These are phyloP conservation scores for Torulaspora maleeae DNA, from an alignment of 805 yeast genomes.

Conservation along the genomic window DNA sequence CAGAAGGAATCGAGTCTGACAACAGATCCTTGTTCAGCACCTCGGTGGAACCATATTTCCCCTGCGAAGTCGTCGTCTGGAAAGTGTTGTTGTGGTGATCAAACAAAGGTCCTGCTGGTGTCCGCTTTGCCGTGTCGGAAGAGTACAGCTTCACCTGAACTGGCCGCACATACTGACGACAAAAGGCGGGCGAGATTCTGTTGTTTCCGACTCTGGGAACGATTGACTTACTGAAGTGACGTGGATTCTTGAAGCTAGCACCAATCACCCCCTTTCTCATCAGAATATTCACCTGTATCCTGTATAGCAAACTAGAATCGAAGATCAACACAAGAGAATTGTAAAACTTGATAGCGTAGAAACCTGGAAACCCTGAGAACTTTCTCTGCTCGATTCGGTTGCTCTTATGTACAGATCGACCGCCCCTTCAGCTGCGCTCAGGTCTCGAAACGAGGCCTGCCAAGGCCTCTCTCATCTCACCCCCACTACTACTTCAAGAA, in stretches of 20 bases:
- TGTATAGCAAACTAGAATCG: not conserved
- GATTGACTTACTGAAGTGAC: slow-evolving; percentile 4
- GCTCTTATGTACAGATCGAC: not conserved
- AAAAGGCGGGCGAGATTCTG: slow-evolving; percentile 3
- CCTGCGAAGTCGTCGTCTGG: slow-evolving; percentile 23
- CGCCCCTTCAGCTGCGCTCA: not conserved
- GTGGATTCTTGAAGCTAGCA: slow-evolving; percentile 1
- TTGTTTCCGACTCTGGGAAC: slow-evolving; percentile 2
- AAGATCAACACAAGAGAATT: not conserved
- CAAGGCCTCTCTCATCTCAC: too few species aligned
- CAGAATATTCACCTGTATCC: slow-evolving; percentile 4
- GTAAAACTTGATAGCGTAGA: not conserved
- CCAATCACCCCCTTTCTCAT: slow-evolving; percentile 8
- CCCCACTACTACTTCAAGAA: too few species aligned
- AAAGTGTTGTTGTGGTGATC: slow-evolving; percentile 28
- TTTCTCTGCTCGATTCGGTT: too few species aligned
- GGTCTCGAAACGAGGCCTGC: slow-evolving; percentile 2
- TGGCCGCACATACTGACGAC: slow-evolving; percentile 11
- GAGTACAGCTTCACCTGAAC: slow-evolving; percentile 15
- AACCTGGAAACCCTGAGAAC: too few species aligned
- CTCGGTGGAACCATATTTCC: slow-evolving; percentile 27
- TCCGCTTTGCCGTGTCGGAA: slow-evolving; percentile 11
- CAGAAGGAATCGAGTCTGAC: slow-evolving; percentile 45
- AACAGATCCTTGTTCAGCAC: slow-evolving; percentile 27
- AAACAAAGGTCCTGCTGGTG: slow-evolving; percentile 22